phyloP scores from a whole-genome alignment of 495 filamentous ascomycete species.

The Penicillium lividum region DNA sequence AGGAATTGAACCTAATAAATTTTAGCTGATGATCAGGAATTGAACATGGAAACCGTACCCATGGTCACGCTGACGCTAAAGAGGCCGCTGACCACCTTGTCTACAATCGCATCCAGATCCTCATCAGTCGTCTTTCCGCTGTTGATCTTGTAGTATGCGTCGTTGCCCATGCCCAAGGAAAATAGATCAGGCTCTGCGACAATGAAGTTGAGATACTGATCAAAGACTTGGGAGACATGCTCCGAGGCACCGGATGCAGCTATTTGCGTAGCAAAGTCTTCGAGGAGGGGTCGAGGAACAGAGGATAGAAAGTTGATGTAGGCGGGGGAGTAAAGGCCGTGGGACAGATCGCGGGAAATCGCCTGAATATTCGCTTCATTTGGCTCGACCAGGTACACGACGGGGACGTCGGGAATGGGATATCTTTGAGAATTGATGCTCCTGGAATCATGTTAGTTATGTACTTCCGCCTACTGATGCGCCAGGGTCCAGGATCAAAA shows the following conservation, averaged over 20 bases:
- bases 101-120: constrained; percentile 80
- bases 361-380: constrained; percentile 73
- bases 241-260: constrained; percentile 81
- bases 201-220: constrained; percentile 98
- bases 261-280: constrained; percentile 91
- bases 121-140: constrained; percentile 88
- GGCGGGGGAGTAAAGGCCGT: constrained; percentile 86
- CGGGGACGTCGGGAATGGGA: constrained; percentile 94
- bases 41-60: constrained; percentile 55
- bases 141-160: constrained; percentile 93
- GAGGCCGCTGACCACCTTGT: constrained; percentile 88
- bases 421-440: constrained; percentile 82
- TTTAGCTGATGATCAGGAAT: neutral
- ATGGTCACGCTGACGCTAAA: constrained; percentile 98
- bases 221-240: constrained; percentile 87
- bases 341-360: constrained; percentile 85
- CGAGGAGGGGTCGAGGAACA: constrained; percentile 85
- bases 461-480: neutral
- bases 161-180: constrained; percentile 83
- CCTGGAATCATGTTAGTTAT: constrained; percentile 41
- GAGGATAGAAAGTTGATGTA: constrained; percentile 98
- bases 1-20: constrained; percentile 72
- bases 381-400: constrained; percentile 93
- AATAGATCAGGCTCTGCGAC: constrained; percentile 96
- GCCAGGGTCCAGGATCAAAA: constrained; percentile 1